phyloP scores from a whole-genome alignment of 1,284 basidiomycete species.

The Boletus calvinii region DNA sequence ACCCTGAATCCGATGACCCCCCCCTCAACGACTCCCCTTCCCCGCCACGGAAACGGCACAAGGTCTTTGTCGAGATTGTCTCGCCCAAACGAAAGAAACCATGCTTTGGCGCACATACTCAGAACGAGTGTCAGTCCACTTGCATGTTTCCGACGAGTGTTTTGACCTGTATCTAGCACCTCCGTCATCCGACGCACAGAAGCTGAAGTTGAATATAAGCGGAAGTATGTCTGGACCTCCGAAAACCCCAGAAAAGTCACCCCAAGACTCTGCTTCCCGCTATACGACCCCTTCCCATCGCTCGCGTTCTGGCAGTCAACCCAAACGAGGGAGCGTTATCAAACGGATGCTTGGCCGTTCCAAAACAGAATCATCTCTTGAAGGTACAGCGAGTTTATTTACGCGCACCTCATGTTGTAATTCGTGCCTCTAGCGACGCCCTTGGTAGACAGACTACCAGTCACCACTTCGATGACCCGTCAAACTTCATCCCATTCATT shows the following conservation, averaged over 20 bases:
- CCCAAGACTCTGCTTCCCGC: neutral
- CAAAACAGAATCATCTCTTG: constrained; percentile 56
- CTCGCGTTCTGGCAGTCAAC: constrained; percentile 7
- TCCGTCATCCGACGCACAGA: neutral
- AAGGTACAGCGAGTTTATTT: constrained; percentile 14
- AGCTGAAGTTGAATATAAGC: neutral
- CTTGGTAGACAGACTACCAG: neutral
- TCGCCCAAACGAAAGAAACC: constrained; percentile 21
- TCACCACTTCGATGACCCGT: constrained; percentile 12
- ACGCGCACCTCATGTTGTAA: neutral
- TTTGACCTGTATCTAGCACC: neutral
- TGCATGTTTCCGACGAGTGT: neutral
- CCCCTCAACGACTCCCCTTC: neutral
- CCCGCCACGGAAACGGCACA: constrained; percentile 26
- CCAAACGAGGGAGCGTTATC: constrained; percentile 28
- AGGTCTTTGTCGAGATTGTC: constrained; percentile 22
- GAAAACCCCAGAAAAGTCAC: constrained; percentile 21
- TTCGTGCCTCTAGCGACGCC: constrained; percentile 4
- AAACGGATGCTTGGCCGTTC: constrained; percentile 48
- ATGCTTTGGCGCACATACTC: neutral
- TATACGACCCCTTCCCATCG: neutral
- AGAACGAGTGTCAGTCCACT: constrained; percentile 1
- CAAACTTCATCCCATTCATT: constrained; percentile 18
- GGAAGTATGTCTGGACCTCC: neutral
- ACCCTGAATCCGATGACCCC: neutral